Conservation (phyloP, 2,329 filamentous ascomycete genomes). For the Aspergillus glaucus region DNA sequence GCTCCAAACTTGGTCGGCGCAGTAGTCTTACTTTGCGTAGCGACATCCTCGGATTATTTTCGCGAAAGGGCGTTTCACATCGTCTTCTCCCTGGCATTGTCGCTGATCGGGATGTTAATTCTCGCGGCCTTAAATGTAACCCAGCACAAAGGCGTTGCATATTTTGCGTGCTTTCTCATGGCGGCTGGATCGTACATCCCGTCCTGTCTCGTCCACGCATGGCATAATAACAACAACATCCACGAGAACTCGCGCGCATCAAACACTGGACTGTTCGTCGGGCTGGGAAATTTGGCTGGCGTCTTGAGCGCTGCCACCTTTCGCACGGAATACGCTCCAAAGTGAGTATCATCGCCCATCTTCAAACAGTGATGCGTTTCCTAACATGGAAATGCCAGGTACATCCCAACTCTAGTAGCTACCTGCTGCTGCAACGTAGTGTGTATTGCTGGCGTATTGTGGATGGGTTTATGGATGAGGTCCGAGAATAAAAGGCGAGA, state of each 20-base stretch:
- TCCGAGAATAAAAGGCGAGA: conserved; percentile 39
- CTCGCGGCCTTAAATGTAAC: conserved; percentile 40
- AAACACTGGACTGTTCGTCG: conserved; percentile 44
- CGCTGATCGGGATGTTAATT: conserved; percentile 41
- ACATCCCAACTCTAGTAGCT: conserved; percentile 42
- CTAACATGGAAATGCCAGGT: conserved; percentile 15
- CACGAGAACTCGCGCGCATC: conserved; percentile 46
- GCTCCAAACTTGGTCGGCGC: conserved; percentile 46
- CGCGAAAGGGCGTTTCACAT: conserved; percentile 45
- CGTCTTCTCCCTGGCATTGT: conserved; percentile 33
- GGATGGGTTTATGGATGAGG: conserved; percentile 43
- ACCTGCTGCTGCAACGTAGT: conserved; percentile 39
- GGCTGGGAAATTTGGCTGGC: conserved; percentile 45
- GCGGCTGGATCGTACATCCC: conserved; percentile 41
- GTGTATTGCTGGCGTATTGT: conserved; percentile 35
- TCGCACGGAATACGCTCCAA: conserved; percentile 43
- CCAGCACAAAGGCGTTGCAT: conserved; percentile 39
- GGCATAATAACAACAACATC: conserved; percentile 51
- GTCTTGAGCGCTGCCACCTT: conserved; percentile 44
- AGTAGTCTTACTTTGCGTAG: conserved; percentile 40
- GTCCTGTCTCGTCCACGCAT: conserved; percentile 43
- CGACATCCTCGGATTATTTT: conserved; percentile 41
- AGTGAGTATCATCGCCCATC: conserved; percentile 8
- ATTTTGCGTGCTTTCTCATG: conserved; percentile 48
- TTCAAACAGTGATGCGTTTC: neutral